Evolutionary conservation across 495 filamentous ascomycete species (phyloP), one percentile per base, ranked within the genome.

Genomic region (Cryomyces minteri): DNA sequence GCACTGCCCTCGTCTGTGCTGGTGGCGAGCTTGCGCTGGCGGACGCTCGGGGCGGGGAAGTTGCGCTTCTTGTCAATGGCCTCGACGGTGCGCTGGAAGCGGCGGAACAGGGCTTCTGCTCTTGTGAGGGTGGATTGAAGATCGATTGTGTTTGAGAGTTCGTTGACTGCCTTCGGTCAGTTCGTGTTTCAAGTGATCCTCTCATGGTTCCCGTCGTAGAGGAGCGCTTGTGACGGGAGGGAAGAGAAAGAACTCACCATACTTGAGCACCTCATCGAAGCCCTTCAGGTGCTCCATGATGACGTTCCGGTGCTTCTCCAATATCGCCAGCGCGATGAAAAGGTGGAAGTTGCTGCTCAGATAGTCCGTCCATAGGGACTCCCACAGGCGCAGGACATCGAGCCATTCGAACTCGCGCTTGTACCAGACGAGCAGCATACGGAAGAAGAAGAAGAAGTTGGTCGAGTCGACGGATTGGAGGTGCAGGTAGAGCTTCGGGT

Each of bases 361-460:
- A 51, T 79, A 94, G 56, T 96, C 88, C 30, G 92, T 95, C 92
- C 90, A 96, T 3, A 98, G 67, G 2, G 72, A 70, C 62, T 98
- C 90, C 88, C 90, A 98, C 6, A 98, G 68, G 18, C 81, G 76
- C 31, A 96, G 66, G 31, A 93, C 74, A 56, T 95, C 84, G 36
- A 67, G 57, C 84, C 86, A 96, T 54, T 74, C 70, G 54, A 96
- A 98, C 62, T 98, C 90, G 4, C 90, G 82, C 65, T 98, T 96
- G 62, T 88, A 98, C 88, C 88, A 96, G 14, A 98, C 90, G 0
- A 98, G 68, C 28, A 98, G 67, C 88, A 95, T 95, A 28, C 90
- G 79, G 72, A 96, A 98, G 69, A 96, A 96, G 69, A 98, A 98
- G 62, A 98, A 98, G 63, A 96, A 98, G 62, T 98, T 96, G 14